Base-by-base conservation (phyloP, 2,329 filamentous ascomycete species). In the Trichoderma guizhouense region DNA sequence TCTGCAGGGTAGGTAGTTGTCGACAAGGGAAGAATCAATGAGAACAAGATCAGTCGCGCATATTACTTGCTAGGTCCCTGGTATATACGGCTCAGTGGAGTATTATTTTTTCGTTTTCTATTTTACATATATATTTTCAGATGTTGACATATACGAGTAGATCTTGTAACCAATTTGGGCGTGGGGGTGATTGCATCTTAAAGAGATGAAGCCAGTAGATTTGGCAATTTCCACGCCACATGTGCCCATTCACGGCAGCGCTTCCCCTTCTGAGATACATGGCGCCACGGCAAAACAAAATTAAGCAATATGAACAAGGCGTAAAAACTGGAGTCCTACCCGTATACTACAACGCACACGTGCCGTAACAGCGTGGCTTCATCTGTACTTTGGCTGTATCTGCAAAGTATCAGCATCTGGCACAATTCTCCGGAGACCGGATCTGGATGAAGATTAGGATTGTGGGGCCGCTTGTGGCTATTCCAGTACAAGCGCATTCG, bases 381-480 rank as follows among this genome's bases (percentile, higher is more conserved):
- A 24, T 11, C 47, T 12, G 47, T 53, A 53, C 11, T 53, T 21
- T 24, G n/a, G 47, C 11, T 14, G 47, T 53, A 53, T 53, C 47
- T 53, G 5, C 47, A 53, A 53, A 24, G 47, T 53, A 53, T 53
- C n/a, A 43, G 34, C 21, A 63, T 5, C 24, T 60, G 24, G 18
- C 36, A 26, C 36, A 63, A 43, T 43, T 28, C 36, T 63, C 34
- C 32, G 51, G 26, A 15, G 63, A 39, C 63, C 51, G 53, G 64
- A 58, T 67, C 64, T 43, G 34, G 51, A 11, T 67, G 64, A 58
- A 36, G 64, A 58, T 67, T 53, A 43, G 18, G 57, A 43, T 28
- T 67, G 64, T 57, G 64, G 64, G 64, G 64, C 64, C 51, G 64
- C 53, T 28, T 58, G 61, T 43, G 61, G 62, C 7, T 43, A 43